Conservation (phyloP, 805 yeast species). For the Kuraishia borneana region DNA sequence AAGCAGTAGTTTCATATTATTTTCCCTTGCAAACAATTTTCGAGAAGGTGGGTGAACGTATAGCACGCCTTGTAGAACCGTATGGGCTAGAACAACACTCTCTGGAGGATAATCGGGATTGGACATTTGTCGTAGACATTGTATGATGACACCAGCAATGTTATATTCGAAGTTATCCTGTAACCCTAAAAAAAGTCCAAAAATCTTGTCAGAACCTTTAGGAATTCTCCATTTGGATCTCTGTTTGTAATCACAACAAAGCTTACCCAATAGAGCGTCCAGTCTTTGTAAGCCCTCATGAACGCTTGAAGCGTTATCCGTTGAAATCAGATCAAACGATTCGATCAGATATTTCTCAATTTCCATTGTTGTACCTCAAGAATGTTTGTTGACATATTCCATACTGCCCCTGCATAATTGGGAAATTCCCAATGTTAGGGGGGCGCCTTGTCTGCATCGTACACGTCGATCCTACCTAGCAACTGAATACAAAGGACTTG, state of each 20-base stretch:
- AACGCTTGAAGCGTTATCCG: slow-evolving; percentile 7
- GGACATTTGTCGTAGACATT: slow-evolving; percentile 11
- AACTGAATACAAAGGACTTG: too few relatives aligned
- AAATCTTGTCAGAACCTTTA: slow-evolving; percentile 11
- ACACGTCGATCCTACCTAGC: too few relatives aligned
- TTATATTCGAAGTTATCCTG: slow-evolving; percentile 49
- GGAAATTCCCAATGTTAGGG: too few relatives aligned
- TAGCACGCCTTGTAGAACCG: slow-evolving; percentile 47
- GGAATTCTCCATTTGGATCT: slow-evolving; percentile 16
- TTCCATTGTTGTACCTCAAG: too few relatives aligned
- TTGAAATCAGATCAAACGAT: too few relatives aligned
- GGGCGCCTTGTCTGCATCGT: too few relatives aligned
- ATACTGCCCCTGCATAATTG: too few relatives aligned
- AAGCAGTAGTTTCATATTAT: slow-evolving; percentile 27
- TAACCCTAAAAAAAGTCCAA: slow-evolving; percentile 27
- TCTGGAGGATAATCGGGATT: slow-evolving; percentile 7
- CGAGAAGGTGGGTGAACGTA: slow-evolving; percentile 49
- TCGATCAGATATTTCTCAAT: too few relatives aligned
- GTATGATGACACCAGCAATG: slow-evolving; percentile 25
- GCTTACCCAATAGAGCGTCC: slow-evolving; percentile 11
- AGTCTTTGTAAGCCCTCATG: slow-evolving; percentile 11
- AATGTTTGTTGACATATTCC: too few relatives aligned
- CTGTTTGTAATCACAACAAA: slow-evolving; percentile 5
- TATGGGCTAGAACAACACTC: slow-evolving; percentile 14
- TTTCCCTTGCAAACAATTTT: slow-evolving; percentile 28